Evolutionary conservation across 2,329 filamentous ascomycete genomes (phyloP), one percentile per base, ranked within the genome.

Genomic region (Didymella glomerata): DNA sequence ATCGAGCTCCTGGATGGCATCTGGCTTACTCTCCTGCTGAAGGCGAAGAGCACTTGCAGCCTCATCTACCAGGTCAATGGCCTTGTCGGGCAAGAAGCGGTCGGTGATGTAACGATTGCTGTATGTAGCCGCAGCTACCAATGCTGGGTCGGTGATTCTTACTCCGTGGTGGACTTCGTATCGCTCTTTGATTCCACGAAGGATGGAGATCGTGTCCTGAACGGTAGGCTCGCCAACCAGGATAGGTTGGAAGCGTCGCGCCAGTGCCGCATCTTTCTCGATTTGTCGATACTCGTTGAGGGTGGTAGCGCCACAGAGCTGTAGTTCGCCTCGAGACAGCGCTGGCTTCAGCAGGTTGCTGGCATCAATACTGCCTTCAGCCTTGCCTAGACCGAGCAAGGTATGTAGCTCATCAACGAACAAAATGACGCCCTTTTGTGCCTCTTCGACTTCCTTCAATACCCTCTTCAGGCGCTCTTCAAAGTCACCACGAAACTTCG

Each of bases 81-180:
- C 95, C 76, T 98, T 98, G 78, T 99, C 95, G 0, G 95, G 95
- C 0, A 98, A 82, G 78, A 97, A 98, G 1, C 95, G 89, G 73
- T 98, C 94, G 14, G 93, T 97, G 67, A 99, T 95, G 76, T 98
- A 99, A 50, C 95, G 90, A 72, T 98, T 98, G 63, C 91, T 95
- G 73, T 96, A 91, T 0, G 92, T 91, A 2, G 94, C 93, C 2
- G 95, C 94, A 1, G 95, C 93, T 14, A 99, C 94, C 11, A 98
- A 81, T 7, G 95, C 93, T 2, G 90, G 90, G 70, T 98, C 95
- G 0, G 92, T 96, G 66, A 99, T 98, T 53, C 93, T 86, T 0
- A 98, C 94, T 78, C 95, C 94, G 72, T 99, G 95, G 67, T 98
- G 95, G 0, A 98, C 92, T 76, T 98, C 95, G 71, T 99, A 99